Evolutionary conservation across 176 grass and related monocot species (phyloP), one percentile per base, ranked within the genome.

Genomic region (Otatea glauca): DNA sequence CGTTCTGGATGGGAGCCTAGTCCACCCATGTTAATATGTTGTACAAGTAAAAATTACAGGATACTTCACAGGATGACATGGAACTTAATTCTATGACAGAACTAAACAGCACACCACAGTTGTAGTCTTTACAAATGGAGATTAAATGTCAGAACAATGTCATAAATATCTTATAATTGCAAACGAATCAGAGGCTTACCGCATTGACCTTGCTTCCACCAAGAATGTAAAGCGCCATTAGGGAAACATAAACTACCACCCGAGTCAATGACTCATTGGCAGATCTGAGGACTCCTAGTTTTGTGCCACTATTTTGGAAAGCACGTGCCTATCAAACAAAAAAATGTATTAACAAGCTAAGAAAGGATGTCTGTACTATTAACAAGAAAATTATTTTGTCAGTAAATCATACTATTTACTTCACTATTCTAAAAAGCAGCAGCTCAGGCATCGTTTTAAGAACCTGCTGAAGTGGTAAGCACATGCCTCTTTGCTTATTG

Each of bases 201-300:
- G 91, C 76, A 79, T 92, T 98, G 73, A 98, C 96, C 83, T 95
- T 98, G 85, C 71, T 92, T 81, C 96, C 96, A 83, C 96, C 96
- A 80, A 98, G 91, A 88, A 85, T 35, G 69, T 98, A 98, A 88
- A 98, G 89, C 3, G 91, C 85, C 88, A 98, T 83, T 65, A 98
- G 68, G 82, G 87, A 98, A 83, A 98, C 89, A 84, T 98, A 98
- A 67, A 98, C 93, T 6, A 95, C 96, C 18, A 85, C 83, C 34
- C 96, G 87, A 87, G 96, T 98, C 77, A 98, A 84, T 47, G 96
- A 98, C 82, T 98, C 96, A 71, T 98, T 98, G 86, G 96, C 89
- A 88, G 96, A 88, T 90, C 93, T 98, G 86, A 98, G 83, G 17
- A 87, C 70, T 65, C 96, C 96, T 80, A 98, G 91, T 89, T 89